These are phyloP conservation scores for Draba incana DNA, from an alignment of 345 rosid species.

Conservation along the genomic window DNA sequence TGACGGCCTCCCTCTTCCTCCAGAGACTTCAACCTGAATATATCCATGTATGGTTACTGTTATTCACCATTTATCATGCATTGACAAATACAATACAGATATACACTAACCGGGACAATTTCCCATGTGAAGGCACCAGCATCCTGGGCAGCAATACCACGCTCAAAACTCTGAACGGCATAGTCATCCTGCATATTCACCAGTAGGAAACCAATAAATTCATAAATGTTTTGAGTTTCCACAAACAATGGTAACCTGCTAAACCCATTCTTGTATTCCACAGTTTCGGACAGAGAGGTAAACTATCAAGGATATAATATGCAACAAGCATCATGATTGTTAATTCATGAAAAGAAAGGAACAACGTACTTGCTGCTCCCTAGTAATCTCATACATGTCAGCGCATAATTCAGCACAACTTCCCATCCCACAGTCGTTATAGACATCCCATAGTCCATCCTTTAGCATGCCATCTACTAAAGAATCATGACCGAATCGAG, in stretches of 20 bases:
- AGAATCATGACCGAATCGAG: constrained; percentile 92
- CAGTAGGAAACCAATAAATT: constrained; percentile 12
- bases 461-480: constrained; percentile 95
- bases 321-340: background rate
- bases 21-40: constrained; percentile 89
- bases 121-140: constrained; percentile 90
- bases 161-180: constrained; percentile 92
- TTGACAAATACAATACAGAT: constrained; percentile 10
- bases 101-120: constrained; percentile 73
- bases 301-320: background rate
- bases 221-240: constrained; percentile 8
- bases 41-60: background rate
- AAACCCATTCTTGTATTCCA: background rate
- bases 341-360: constrained; percentile 5
- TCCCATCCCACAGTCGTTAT: constrained; percentile 92
- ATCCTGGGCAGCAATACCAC: constrained; percentile 94
- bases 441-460: constrained; percentile 99
- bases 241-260: constrained; percentile 1
- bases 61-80: constrained; percentile 10
- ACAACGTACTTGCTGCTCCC: constrained; percentile 78
- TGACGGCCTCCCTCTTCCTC: constrained; percentile 88
- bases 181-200: constrained; percentile 68
- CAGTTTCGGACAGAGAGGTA: background rate
- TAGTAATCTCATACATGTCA: constrained; percentile 64
- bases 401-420: constrained; percentile 94